phyloP scores from a whole-genome alignment of 2,329 filamentous ascomycete genomes.

The Blastomyces parvus region DNA sequence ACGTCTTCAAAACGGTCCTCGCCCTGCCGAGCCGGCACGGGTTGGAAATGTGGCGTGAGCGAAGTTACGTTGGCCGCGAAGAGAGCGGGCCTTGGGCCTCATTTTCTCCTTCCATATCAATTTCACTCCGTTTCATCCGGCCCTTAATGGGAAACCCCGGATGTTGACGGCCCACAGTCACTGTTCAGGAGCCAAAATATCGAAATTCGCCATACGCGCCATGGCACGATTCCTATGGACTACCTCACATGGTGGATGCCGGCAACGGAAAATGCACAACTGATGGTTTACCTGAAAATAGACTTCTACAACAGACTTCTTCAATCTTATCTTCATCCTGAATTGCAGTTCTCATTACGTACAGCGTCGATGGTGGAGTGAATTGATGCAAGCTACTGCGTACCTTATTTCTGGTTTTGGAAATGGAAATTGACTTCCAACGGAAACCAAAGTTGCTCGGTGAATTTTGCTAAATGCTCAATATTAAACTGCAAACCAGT shows the following conservation, averaged over 20 bases:
- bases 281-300: neutral
- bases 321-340: too few species aligned
- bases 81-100: neutral
- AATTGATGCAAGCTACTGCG: neutral
- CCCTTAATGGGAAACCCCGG: neutral
- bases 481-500: neutral
- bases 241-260: neutral
- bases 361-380: neutral
- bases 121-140: neutral
- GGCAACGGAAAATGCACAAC: neutral
- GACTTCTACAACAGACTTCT: too few species aligned
- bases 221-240: neutral
- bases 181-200: neutral
- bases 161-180: neutral
- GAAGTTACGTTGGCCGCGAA: neutral
- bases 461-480: neutral
- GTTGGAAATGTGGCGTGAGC: neutral
- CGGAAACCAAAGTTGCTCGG: neutral
- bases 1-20: neutral
- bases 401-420: neutral
- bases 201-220: neutral
- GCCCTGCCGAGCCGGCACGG: neutral
- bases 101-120: neutral
- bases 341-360: neutral
- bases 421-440: neutral